Evolutionary conservation across 768 basidiomycete species (phyloP).

Genomic region (Naganishia randhawae): DNA sequence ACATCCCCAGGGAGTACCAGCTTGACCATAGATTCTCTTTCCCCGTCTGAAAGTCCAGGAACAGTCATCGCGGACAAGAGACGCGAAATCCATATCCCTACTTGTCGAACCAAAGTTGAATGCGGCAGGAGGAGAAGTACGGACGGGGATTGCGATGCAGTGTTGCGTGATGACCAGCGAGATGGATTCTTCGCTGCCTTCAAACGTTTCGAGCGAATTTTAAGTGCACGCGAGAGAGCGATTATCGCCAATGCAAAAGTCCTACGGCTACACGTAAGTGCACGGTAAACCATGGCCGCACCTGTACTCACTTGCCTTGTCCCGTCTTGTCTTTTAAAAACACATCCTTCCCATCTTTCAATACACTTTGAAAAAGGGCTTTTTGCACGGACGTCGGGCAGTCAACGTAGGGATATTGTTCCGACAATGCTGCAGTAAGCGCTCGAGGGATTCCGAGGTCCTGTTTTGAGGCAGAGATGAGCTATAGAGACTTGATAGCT

Average conservation of each 20-base stretch:
- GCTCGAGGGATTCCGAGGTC: constrained; percentile 1
- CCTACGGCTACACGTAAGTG: neutral
- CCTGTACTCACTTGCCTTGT: constrained; percentile 22
- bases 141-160: neutral
- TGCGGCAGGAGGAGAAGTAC: constrained; percentile 6
- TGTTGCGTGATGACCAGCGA: neutral
- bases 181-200: neutral
- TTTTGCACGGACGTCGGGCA: constrained; percentile 8
- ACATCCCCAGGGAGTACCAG: constrained; percentile 1
- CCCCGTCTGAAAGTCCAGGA: neutral
- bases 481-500: neutral
- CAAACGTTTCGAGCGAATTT: neutral
- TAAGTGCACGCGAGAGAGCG: constrained; percentile 2
- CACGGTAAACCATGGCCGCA: neutral
- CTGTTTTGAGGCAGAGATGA: neutral
- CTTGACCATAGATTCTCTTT: neutral
- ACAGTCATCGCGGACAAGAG: neutral
- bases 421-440: neutral
- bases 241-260: constrained; percentile 8
- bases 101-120: constrained; percentile 1
- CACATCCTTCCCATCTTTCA: constrained; percentile 6
- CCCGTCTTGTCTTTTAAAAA: constrained; percentile 26
- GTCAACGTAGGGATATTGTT: constrained; percentile 6
- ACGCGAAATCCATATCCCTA: neutral
- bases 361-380: neutral